Evolutionary conservation across 805 yeast species (phyloP).

Genomic region (Starmerella roubikii): DNA sequence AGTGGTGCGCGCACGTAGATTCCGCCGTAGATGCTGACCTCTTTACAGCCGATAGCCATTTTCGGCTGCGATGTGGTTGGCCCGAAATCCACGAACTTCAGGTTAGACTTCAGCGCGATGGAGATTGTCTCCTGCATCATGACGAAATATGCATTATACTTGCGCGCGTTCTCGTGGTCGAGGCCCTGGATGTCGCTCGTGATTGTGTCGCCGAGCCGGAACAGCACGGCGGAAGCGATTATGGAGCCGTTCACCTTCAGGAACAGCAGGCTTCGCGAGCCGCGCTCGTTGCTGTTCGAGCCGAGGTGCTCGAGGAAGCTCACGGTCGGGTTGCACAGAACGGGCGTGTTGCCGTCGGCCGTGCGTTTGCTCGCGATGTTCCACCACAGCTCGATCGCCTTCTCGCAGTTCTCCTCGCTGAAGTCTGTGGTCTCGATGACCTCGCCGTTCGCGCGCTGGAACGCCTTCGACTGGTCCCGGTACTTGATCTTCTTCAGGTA

Average conservation of each 20-base stretch:
- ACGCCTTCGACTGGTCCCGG: slow-evolving; percentile 29
- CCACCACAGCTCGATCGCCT: slow-evolving; percentile 28
- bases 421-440: slow-evolving; percentile 28
- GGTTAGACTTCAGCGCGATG: slow-evolving; percentile 30
- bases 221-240: slow-evolving; percentile 33
- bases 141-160: slow-evolving; percentile 34
- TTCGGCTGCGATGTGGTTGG: slow-evolving; percentile 35
- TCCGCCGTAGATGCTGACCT: slow-evolving; percentile 31
- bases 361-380: slow-evolving; percentile 31
- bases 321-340: slow-evolving; percentile 27
- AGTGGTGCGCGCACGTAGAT: slow-evolving; percentile 24
- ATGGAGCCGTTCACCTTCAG: slow-evolving; percentile 28
- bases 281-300: slow-evolving; percentile 20
- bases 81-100: slow-evolving; percentile 33
- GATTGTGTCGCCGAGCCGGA: slow-evolving; percentile 33
- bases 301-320: slow-evolving; percentile 27
- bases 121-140: slow-evolving; percentile 36
- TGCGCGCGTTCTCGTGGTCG: slow-evolving; percentile 30
- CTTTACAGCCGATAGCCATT: slow-evolving; percentile 30
- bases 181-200: slow-evolving; percentile 35
- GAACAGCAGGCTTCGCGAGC: slow-evolving; percentile 28
- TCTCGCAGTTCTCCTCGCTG: slow-evolving; percentile 25
- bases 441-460: slow-evolving; percentile 28
- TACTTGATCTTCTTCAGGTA: slow-evolving; percentile 33
- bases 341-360: slow-evolving; percentile 30